Percentiles rank a stretch among this genome's conserved stretches.
phyloP scores from a whole-genome alignment of 768 basidiomycete species.

The Cantharellus anzutake region DNA sequence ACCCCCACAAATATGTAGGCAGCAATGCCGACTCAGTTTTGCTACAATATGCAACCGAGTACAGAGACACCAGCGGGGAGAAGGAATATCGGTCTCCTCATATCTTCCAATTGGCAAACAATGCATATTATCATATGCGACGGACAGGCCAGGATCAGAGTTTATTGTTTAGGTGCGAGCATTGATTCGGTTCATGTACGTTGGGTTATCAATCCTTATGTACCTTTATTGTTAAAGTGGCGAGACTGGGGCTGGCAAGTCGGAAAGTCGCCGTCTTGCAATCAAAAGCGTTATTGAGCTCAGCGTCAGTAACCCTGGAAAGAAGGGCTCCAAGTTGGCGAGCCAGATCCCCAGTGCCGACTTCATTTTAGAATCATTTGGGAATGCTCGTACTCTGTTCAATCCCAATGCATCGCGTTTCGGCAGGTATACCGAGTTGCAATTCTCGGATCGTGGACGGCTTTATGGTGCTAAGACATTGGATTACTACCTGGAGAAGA shows the following conservation, averaged over 20 bases:
- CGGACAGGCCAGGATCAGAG: conserved; percentile 87
- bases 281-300: conserved; percentile 88
- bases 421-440: conserved; percentile 94
- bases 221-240: conserved; percentile 32
- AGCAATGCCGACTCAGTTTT: conserved; percentile 70
- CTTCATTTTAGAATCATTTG: conserved; percentile 90
- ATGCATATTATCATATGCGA: conserved; percentile 91
- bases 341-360: conserved; percentile 79
- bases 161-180: conserved; percentile 58
- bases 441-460: conserved; percentile 84
- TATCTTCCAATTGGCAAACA: conserved; percentile 78
- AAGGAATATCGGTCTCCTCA: conserved; percentile 57
- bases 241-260: conserved; percentile 86
- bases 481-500: conserved; percentile 89
- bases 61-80: conserved; percentile 50
- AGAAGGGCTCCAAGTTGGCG: conserved; percentile 83
- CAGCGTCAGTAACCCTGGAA: conserved; percentile 70
- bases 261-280: conserved; percentile 73
- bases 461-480: conserved; percentile 83
- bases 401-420: conserved; percentile 94
- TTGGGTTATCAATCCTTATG: background rate
- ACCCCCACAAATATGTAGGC: conserved; percentile 80
- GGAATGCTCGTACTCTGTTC: conserved; percentile 77
- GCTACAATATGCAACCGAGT: conserved; percentile 73
- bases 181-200: background rate